These are phyloP conservation scores for Besnoitia besnoiti DNA, from an alignment of 169 alveolate genomes.

Conservation along the genomic window DNA sequence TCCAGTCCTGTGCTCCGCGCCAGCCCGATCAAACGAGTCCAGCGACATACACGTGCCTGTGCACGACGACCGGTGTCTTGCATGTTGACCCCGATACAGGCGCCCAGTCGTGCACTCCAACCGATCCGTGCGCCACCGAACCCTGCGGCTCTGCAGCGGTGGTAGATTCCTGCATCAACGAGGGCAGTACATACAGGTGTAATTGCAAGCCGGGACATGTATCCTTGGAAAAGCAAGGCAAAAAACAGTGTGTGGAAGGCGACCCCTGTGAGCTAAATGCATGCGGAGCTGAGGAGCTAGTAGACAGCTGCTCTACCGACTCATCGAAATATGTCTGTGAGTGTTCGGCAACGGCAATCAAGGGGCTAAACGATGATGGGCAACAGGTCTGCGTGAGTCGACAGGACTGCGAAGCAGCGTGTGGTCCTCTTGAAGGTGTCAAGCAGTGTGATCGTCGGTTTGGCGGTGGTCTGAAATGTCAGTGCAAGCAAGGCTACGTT, in stretches of 20 bases:
- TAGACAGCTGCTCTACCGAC: not conserved
- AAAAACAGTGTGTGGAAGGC: not conserved
- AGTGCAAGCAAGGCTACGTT: not conserved
- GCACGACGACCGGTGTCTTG: not conserved
- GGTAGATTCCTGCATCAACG: not conserved
- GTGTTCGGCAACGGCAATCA: not conserved
- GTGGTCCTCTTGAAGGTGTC: not conserved
- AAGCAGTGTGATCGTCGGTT: not conserved
- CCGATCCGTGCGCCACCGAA: not conserved
- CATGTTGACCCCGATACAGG: not conserved
- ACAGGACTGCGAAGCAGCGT: not conserved
- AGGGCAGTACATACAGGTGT: not conserved
- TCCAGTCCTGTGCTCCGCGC: not conserved
- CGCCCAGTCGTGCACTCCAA: not conserved
- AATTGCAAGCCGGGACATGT: not conserved
- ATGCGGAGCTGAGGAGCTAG: not conserved
- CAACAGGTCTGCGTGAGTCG: not conserved
- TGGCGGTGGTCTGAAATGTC: not conserved
- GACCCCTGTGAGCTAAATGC: conserved; percentile 6
- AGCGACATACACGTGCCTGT: not conserved
- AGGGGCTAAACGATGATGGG: not conserved
- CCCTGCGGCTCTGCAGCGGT: not conserved
- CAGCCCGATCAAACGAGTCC: not conserved
- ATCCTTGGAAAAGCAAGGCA: not conserved
- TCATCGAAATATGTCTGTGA: not conserved